Evolutionary conservation across 192 early-diverging fungal species (phyloP).

Genomic region (Phlyctochytrium arcticum): DNA sequence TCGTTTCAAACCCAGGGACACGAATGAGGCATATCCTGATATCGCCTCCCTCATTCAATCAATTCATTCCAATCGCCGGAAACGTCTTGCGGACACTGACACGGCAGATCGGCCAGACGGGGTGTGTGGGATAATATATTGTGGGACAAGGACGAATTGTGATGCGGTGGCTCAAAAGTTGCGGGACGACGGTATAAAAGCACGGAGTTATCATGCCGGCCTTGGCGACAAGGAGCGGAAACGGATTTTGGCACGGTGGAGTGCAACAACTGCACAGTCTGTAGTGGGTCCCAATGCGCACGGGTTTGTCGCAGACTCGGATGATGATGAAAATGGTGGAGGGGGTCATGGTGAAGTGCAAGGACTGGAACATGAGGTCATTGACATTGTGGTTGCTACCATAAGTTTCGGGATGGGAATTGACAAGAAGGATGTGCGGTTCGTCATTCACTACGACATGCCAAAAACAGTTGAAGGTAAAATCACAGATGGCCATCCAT

Average conservation of each 20-base stretch:
- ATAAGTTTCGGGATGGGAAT: conserved; percentile 87
- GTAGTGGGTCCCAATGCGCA: too few relatives aligned
- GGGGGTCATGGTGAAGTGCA: not conserved
- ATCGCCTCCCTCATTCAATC: conserved; percentile 22
- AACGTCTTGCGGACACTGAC: not conserved
- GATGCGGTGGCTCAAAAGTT: conserved; percentile 36
- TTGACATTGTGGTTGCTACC: conserved; percentile 47
- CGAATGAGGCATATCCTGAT: conserved; percentile 34
- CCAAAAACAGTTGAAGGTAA: conserved; percentile 78
- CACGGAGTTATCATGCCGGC: conserved; percentile 44
- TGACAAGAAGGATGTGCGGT: conserved; percentile 91
- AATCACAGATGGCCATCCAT: not conserved
- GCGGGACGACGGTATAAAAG: conserved; percentile 26
- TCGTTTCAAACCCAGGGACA: conserved; percentile 29
- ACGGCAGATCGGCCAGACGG: conserved; percentile 22
- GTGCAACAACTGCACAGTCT: conserved; percentile 1
- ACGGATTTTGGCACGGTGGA: conserved; percentile 31
- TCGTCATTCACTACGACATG: conserved; percentile 88
- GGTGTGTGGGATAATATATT: conserved; percentile 50
- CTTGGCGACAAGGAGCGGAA: conserved; percentile 15
- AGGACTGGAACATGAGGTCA: conserved; percentile 7
- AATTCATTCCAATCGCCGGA: conserved; percentile 24
- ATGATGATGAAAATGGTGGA: not conserved
- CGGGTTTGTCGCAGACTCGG: not conserved
- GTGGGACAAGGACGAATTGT: conserved; percentile 36